phyloP scores from a whole-genome alignment of 176 grass and related monocot genomes.

The Aegilops speltoides region DNA sequence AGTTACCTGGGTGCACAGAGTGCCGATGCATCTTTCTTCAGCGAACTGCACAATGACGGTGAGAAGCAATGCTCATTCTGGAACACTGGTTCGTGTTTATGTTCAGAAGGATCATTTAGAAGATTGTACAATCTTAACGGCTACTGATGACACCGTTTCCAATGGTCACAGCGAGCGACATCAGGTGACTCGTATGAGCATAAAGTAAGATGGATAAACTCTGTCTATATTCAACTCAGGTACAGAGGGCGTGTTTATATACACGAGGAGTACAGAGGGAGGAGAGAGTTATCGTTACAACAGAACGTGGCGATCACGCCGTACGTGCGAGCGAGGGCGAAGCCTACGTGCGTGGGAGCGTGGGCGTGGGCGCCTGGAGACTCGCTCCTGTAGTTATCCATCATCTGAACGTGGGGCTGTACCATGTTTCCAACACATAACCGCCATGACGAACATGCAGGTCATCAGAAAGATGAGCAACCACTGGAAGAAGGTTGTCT shows the following conservation, averaged over 20 bases:
- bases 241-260: too few species aligned
- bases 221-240: too few species aligned
- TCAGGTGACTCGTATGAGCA: constrained; percentile 80
- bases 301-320: too few species aligned
- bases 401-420: too few species aligned
- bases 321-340: too few species aligned
- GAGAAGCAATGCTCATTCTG: neutral
- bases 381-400: too few species aligned
- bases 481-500: constrained; percentile 82
- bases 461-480: constrained; percentile 76
- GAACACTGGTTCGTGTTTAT: neutral
- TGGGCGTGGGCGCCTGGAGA: too few species aligned
- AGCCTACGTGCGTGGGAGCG: too few species aligned
- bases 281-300: too few species aligned
- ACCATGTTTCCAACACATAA: too few species aligned
- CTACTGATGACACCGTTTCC: neutral
- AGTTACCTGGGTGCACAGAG: neutral
- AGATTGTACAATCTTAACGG: neutral
- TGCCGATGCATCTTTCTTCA: neutral
- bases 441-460: constrained; percentile 78
- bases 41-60: neutral
- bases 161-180: neutral
- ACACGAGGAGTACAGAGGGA: too few species aligned
- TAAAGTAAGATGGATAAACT: too few species aligned
- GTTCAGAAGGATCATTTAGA: neutral